A percentile compares a stretch with the other conserved stretches of the same genome.
These are phyloP conservation scores for Liriodendron chinense DNA, from an alignment of 164 flowering plant genomes.

Conservation along the genomic window DNA sequence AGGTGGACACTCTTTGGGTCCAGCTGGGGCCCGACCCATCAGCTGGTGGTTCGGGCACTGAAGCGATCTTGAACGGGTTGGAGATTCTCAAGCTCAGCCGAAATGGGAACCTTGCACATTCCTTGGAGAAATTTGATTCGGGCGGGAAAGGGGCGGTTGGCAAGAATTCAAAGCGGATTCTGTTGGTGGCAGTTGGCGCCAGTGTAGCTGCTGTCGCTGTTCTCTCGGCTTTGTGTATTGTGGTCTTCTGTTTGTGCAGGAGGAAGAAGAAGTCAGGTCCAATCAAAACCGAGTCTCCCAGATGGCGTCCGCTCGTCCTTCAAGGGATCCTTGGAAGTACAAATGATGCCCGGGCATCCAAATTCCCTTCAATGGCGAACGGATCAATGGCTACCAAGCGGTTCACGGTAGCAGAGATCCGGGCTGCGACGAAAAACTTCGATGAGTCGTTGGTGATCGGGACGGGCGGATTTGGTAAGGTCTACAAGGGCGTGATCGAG, in stretches of 20 bases:
- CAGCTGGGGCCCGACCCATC: constrained; percentile 67
- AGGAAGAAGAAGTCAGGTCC: constrained; percentile 19
- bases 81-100: constrained; percentile 78
- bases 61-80: constrained; percentile 75
- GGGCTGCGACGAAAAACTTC: constrained; percentile 63
- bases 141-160: constrained; percentile 5
- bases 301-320: constrained; percentile 53
- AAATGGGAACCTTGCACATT: constrained; percentile 58
- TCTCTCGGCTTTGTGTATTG: constrained; percentile 25
- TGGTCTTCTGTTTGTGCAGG: constrained; percentile 26
- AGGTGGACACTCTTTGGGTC: constrained; percentile 52
- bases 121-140: constrained; percentile 17
- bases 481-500: constrained; percentile 64
- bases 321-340: constrained; percentile 35
- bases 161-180: constrained; percentile 23
- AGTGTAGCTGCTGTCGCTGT: constrained; percentile 41
- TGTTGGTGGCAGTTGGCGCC: constrained; percentile 53
- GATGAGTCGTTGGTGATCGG: constrained; percentile 71
- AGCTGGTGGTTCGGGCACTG: constrained; percentile 48
- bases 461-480: constrained; percentile 76
- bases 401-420: constrained; percentile 59
- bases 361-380: constrained; percentile 17
- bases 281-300: constrained; percentile 33
- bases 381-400: constrained; percentile 41
- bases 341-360: constrained; percentile 34